Conservation (phyloP, 495 filamentous ascomycete genomes). For the Chaetomium cochliodes region DNA sequence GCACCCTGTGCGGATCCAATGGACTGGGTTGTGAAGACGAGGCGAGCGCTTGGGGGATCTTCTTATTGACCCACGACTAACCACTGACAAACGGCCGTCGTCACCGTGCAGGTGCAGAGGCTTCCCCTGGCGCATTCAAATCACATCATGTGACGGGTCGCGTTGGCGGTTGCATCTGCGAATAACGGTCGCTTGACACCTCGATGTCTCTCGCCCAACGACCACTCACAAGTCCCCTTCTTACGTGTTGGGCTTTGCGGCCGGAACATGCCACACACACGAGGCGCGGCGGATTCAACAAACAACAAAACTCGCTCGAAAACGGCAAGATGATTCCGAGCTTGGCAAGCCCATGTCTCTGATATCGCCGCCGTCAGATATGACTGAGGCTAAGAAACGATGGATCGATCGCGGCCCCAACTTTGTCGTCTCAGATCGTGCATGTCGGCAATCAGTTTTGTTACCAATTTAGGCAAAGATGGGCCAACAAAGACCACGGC, state of each 20-base stretch:
- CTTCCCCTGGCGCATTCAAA: slow-evolving; percentile 27
- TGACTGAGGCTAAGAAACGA: slow-evolving; percentile 7
- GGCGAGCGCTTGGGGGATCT: slow-evolving; percentile 24
- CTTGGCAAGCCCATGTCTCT: slow-evolving; percentile 19
- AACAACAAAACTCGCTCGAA: neutral
- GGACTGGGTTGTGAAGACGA: neutral
- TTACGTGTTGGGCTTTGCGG: slow-evolving; percentile 12
- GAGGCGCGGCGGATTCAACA: neutral
- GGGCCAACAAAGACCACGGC: slow-evolving; percentile 8
- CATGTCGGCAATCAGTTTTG: slow-evolving; percentile 5
- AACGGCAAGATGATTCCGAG: neutral
- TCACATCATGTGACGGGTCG: slow-evolving; percentile 31
- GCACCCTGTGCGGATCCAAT: neutral
- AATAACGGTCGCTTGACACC: neutral
- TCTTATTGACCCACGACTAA: slow-evolving; percentile 24
- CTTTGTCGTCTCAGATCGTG: slow-evolving; percentile 17
- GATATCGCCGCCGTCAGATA: slow-evolving; percentile 8
- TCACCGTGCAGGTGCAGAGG: slow-evolving; percentile 8
- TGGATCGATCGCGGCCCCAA: slow-evolving; percentile 17
- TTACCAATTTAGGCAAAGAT: slow-evolving; percentile 18
- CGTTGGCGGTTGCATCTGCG: neutral
- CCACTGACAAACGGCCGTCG: slow-evolving; percentile 20
- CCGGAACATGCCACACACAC: slow-evolving; percentile 9
- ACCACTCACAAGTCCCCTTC: neutral
- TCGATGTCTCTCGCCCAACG: slow-evolving; percentile 7